phyloP scores from a whole-genome alignment of 805 yeast genomes.

The Barnettozyma botsteinii region DNA sequence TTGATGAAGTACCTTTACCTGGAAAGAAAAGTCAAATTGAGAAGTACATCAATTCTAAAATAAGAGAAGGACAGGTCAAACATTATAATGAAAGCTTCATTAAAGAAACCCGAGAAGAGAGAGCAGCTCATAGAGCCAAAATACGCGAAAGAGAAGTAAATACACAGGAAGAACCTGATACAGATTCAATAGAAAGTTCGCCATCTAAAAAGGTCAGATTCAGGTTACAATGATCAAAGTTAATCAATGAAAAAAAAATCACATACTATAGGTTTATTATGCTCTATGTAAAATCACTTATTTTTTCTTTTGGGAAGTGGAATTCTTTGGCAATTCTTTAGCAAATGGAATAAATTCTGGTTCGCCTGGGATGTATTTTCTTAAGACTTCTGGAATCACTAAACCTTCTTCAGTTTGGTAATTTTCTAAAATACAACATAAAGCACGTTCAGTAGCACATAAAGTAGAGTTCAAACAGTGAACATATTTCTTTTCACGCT shows the following conservation, averaged over 20 bases:
- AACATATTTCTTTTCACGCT: conserved; percentile 93
- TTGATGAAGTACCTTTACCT: conserved; percentile 16
- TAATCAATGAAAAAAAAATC: background rate
- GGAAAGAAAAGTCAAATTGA: conserved; percentile 16
- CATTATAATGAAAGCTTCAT: conserved; percentile 11
- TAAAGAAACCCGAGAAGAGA: conserved; percentile 9
- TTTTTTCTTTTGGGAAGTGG: conserved; percentile 69
- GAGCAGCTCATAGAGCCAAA: conserved; percentile 8
- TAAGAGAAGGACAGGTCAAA: conserved; percentile 16
- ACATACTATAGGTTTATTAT: background rate
- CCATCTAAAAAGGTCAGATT: conserved; percentile 14
- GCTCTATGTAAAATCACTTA: conserved; percentile 8
- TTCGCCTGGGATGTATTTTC: conserved; percentile 96
- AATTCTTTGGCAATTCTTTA: conserved; percentile 90
- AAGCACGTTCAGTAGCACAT: conserved; percentile 96
- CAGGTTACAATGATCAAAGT: conserved; percentile 1
- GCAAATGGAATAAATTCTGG: conserved; percentile 92
- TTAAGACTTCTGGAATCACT: conserved; percentile 87
- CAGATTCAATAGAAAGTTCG: background rate
- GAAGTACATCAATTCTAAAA: conserved; percentile 13
- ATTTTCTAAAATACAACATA: conserved; percentile 95
- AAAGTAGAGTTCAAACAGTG: conserved; percentile 97
- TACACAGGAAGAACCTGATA: background rate
- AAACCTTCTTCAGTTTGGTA: conserved; percentile 97
- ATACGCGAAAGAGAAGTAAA: conserved; percentile 5